Conservation (phyloP, 345 rosid species). For the Aquilaria yunnanensis region DNA sequence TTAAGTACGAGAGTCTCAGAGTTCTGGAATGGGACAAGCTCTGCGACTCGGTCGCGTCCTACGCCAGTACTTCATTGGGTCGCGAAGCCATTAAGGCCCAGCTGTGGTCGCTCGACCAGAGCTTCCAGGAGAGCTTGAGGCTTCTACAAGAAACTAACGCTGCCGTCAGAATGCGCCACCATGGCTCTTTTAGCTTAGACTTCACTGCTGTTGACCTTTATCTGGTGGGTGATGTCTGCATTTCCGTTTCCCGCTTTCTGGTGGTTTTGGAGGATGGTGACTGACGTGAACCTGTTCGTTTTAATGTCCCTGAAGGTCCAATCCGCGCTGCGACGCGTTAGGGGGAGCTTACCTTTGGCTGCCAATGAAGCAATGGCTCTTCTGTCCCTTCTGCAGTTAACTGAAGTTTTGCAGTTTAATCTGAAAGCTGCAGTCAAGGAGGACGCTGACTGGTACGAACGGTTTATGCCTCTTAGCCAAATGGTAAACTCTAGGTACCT, state of each 20-base stretch:
- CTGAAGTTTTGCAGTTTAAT: slow-evolving; percentile 57
- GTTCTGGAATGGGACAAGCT: slow-evolving; percentile 90
- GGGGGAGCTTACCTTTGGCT: slow-evolving; percentile 34
- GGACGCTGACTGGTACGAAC: slow-evolving; percentile 59
- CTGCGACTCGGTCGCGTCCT: slow-evolving; percentile 72
- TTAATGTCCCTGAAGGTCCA: slow-evolving; percentile 37
- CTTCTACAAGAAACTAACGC: slow-evolving; percentile 81
- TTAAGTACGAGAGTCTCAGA: slow-evolving; percentile 48
- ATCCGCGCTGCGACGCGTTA: slow-evolving; percentile 42
- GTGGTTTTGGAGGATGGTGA: neutral
- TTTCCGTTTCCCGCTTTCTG: neutral
- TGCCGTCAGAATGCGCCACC: slow-evolving; percentile 65
- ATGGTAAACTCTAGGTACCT: slow-evolving; percentile 35
- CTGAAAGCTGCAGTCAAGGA: slow-evolving; percentile 62
- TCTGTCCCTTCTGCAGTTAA: slow-evolving; percentile 47
- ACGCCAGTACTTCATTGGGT: slow-evolving; percentile 69
- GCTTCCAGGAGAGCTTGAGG: slow-evolving; percentile 56
- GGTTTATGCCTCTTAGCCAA: slow-evolving; percentile 71
- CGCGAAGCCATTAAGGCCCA: slow-evolving; percentile 64
- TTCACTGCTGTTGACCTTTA: slow-evolving; percentile 45
- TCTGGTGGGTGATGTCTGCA: slow-evolving; percentile 25
- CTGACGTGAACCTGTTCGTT: slow-evolving; percentile 3
- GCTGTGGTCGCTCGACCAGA: slow-evolving; percentile 56
- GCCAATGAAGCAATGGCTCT: slow-evolving; percentile 65
- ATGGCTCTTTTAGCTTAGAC: slow-evolving; percentile 59